Base-by-base conservation (phyloP, 2,329 filamentous ascomycete genomes). In the Aspergillus cejpii region DNA sequence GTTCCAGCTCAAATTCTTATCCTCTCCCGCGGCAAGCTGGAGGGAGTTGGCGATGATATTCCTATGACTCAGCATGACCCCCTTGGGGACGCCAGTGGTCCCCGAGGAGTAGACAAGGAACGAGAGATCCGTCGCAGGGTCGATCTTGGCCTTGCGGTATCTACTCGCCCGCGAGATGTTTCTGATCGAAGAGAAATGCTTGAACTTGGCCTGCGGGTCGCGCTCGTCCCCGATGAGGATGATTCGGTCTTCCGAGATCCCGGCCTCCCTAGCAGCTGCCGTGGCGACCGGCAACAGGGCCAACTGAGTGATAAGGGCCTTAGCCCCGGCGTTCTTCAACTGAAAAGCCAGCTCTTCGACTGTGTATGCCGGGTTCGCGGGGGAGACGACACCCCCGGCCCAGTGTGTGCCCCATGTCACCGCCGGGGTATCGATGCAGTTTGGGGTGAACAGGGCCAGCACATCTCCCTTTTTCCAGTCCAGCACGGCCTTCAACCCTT, bases 71-170 rank as follows among this genome's bases (percentile, higher is more conserved):
- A 96, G 74, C 78, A 87, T 85, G 11, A 96, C 91, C 12, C 90
- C 91, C 67, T 97, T 97, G 0, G 91, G 90, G 40, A 89, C 71
- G 1, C 91, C 91, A 0, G 91, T 96, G 0, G 91, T 97, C 6
- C 91, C 91, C 6, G 84, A 90, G 39, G 83, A 88, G 65, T 94
- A 96, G 0, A 94, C 87, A 45, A 96, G 68, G 59, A 92, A 94
- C 0, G 87, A 84, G 20, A 92, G 64, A 61, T 95, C 88, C 45
- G 80, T 82, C 39, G 76, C 74, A 0, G 87, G 79, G 39, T 85
- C 74, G 41, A 88, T 68, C 55, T 78, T 81, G 3, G 80, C 72
- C 44, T 77, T 77, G 14, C 79, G 74, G 57, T 78, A 80, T 52
- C 78, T 74, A 2, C 74, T 72, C 0, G 77, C 72, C 3, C 79